These are phyloP conservation scores for Tilletia caries DNA, from an alignment of 1,284 basidiomycete genomes.

Conservation along the genomic window DNA sequence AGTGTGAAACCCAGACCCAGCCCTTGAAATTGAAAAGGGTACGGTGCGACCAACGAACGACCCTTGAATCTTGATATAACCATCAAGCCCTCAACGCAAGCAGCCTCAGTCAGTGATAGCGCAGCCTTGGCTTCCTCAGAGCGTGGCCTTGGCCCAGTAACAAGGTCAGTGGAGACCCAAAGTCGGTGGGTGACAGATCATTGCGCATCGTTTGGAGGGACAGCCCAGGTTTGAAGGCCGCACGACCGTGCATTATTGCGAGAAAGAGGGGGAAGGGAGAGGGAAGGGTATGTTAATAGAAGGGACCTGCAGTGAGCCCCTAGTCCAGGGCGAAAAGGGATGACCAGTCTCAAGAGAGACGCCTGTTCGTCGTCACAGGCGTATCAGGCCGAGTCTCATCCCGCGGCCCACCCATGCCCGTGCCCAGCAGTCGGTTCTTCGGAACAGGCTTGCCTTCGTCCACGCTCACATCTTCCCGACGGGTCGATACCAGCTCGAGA, in stretches of 20 bases:
- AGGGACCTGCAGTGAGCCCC: background rate
- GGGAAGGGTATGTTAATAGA: background rate
- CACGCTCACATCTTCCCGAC: background rate
- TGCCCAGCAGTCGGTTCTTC: background rate
- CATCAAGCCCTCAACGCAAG: no score
- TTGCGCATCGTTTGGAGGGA: no score
- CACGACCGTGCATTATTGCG: background rate
- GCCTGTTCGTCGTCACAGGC: background rate
- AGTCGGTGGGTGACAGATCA: no score
- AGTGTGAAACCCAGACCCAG: no score
- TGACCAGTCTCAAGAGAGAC: no score
- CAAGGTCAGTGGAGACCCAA: no score
- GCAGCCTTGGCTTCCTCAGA: no score
- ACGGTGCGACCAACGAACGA: no score
- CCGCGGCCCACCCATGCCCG: background rate
- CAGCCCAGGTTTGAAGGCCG: background rate
- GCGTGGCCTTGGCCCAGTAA: no score
- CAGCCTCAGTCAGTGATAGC: no score
- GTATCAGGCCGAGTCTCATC: background rate
- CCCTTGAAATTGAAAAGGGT: no score
- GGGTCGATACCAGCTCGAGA: conserved; percentile 1
- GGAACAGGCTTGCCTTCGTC: background rate
- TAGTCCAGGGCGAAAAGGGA: background rate
- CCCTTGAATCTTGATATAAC: no score
- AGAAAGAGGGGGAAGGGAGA: background rate